Conservation (phyloP, 106 monocot genomes). For the Vanilla planifolia region DNA sequence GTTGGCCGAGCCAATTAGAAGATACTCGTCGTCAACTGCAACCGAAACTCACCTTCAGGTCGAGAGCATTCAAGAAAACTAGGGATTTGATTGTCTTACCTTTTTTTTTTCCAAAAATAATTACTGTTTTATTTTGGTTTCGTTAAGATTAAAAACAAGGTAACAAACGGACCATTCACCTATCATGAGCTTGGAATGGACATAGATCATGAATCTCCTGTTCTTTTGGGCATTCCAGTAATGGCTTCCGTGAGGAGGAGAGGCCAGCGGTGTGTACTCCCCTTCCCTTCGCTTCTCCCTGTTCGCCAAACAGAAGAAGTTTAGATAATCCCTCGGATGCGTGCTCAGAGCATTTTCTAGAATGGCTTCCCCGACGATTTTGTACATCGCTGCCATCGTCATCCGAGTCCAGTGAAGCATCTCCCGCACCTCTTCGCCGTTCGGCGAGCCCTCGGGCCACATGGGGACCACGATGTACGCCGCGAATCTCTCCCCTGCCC, state of each 20-base stretch:
- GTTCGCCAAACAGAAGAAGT: constrained; percentile 65
- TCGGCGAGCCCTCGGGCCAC: constrained; percentile 63
- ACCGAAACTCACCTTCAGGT: too few species aligned
- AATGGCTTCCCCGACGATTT: constrained; percentile 29
- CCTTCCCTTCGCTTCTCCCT: constrained; percentile 24
- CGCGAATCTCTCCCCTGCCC: constrained; percentile 29
- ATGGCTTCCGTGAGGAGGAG: constrained; percentile 9
- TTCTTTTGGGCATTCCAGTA: constrained; percentile 38
- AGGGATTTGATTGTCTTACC: too few species aligned
- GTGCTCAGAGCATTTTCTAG: constrained; percentile 2
- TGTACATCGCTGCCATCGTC: constrained; percentile 60
- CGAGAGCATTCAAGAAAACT: too few species aligned
- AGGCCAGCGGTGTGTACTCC: constrained; percentile 22
- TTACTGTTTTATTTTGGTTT: too few species aligned
- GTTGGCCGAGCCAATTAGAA: constrained; percentile 47
- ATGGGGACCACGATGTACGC: constrained; percentile 52
- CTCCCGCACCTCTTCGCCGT: constrained; percentile 44
- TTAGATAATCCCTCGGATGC: constrained; percentile 49
- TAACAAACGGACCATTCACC: constrained; percentile 10
- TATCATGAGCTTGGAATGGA: constrained; percentile 69
- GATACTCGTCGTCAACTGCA: constrained; percentile 49
- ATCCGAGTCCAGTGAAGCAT: constrained; percentile 56
- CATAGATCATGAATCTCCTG: constrained; percentile 66
- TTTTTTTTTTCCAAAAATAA: too few species aligned
- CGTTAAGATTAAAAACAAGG: too few species aligned